Base-by-base conservation (phyloP, 176 grass and related monocot species). In the Typha latifolia region DNA sequence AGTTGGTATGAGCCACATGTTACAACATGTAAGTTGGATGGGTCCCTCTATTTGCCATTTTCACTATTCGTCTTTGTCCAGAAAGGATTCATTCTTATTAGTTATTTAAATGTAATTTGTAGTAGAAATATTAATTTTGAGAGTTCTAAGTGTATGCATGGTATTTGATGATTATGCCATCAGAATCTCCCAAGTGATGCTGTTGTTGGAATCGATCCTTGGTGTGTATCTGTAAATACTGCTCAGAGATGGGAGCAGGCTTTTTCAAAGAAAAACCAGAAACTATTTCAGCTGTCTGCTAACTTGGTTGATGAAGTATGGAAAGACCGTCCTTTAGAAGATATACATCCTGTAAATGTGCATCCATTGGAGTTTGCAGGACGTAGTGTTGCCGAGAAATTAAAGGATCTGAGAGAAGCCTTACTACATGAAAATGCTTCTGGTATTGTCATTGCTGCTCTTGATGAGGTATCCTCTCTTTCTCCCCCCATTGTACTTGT, bases 281-380 rank as follows among this genome's bases (percentile, higher is more conserved):
- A 23, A 3, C 71, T 99, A 64, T 86, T 99, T 80, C 86, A 90
- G 49, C 81, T 99, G 67, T 87, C 85, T 43, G 69, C 83, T 75
- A 90, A 99, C 26, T 74, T 99, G 53, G 76, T 99, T 0, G 94
- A 99, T 90, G 51, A 78, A 87, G 65, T 99, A 75, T 99, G 94
- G 94, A 93, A 82, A 32, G 83, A 84, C 29, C 94, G 83, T 20
- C 94, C 94, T 15, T 57, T 62, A 13, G 79, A 66, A 37, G 74
- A 83, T 50, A 72, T 73, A 70, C 47, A 56, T 31, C 89, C 89
- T 80, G 74, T 93, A 70, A 71, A 62, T 70, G 79, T 90, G 49
- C 82, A 99, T 27, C 94, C 89, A 12, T 67, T 87, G 47, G 86
- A 99, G 63, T 93, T 90, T 83, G 78, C 86, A 50, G 94, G 94